Evolutionary conservation across 73 alveolate genomes (phyloP).

Genomic region (Durusdinium trenchii): DNA sequence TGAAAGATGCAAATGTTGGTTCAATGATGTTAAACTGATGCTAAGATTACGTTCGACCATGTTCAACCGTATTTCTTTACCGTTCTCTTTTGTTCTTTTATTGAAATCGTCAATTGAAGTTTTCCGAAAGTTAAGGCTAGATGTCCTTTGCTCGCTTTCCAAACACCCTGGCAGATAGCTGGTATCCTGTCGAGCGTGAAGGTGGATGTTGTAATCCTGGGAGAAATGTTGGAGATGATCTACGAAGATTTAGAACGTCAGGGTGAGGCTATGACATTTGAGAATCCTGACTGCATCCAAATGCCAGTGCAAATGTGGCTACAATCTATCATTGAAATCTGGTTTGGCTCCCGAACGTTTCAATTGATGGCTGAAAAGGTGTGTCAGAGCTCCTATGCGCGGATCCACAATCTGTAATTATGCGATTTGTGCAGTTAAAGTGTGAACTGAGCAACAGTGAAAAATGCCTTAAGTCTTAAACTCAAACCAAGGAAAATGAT

Average conservation of each 20-base stretch:
- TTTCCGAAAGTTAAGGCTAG: not conserved
- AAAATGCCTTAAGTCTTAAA: no score
- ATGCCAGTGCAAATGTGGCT: no score
- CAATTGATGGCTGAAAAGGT: not conserved
- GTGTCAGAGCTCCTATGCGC: not conserved
- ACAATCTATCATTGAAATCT: no score
- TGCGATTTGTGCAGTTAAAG: no score
- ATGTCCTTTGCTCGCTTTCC: not conserved
- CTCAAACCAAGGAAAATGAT: constrained; percentile 74
- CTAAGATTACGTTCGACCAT: no score
- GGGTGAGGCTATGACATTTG: constrained; percentile 67
- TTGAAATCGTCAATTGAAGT: not conserved
- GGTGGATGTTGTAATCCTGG: constrained; percentile 80
- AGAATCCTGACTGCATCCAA: constrained; percentile 15
- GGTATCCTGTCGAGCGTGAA: constrained; percentile 81
- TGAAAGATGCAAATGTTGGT: not conserved
- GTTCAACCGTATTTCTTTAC: not conserved
- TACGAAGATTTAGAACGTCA: constrained; percentile 85
- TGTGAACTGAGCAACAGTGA: no score
- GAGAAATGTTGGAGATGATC: constrained; percentile 92
- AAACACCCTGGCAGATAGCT: constrained; percentile 20
- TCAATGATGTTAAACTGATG: no score
- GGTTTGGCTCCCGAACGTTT: no score
- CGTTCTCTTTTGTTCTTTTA: not conserved
- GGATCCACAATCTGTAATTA: no score